Percentiles rank a stretch among this genome's conserved stretches.
phyloP scores from a whole-genome alignment of 768 basidiomycete species.

The Lactarius pseudohatsudake region DNA sequence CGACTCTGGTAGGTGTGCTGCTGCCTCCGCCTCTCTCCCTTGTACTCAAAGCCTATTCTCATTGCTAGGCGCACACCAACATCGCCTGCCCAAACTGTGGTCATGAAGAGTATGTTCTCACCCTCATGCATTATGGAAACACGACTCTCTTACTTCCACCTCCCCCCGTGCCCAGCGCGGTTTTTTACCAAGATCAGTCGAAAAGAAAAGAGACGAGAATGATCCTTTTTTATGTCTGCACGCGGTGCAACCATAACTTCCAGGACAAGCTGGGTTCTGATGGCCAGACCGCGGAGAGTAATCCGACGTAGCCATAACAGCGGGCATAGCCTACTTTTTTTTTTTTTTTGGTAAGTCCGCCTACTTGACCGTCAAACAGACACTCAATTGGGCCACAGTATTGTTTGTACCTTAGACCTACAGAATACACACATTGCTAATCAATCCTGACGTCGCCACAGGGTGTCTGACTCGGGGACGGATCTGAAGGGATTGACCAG shows the following conservation, averaged over 20 bases:
- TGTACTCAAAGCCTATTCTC: conserved; percentile 10
- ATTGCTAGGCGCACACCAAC: conserved; percentile 73
- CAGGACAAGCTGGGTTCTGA: conserved; percentile 55
- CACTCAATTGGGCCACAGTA: not conserved
- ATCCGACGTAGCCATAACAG: conserved; percentile 5
- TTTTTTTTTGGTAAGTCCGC: not conserved
- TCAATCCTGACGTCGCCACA: not conserved
- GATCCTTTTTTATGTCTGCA: conserved; percentile 90
- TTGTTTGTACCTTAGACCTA: conserved; percentile 6
- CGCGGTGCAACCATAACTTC: conserved; percentile 75
- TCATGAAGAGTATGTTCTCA: conserved; percentile 69
- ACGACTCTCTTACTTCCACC: conserved; percentile 10
- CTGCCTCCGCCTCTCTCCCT: not conserved
- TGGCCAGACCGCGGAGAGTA: conserved; percentile 41
- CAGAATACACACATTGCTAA: not conserved
- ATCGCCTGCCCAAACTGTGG: conserved; percentile 82
- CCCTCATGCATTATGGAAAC: not conserved
- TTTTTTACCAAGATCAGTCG: conserved; percentile 96
- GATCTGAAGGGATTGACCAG: not conserved
- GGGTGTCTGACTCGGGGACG: not conserved
- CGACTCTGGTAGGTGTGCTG: conserved; percentile 66
- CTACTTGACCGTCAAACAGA: not conserved
- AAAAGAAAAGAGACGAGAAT: conserved; percentile 94
- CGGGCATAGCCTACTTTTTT: not conserved
- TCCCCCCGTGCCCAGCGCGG: conserved; percentile 54